A percentile compares a stretch with the other conserved stretches of the same genome.
Conservation (phyloP, 2,329 filamentous ascomycete species). For the Cordyceps pruinosa region DNA sequence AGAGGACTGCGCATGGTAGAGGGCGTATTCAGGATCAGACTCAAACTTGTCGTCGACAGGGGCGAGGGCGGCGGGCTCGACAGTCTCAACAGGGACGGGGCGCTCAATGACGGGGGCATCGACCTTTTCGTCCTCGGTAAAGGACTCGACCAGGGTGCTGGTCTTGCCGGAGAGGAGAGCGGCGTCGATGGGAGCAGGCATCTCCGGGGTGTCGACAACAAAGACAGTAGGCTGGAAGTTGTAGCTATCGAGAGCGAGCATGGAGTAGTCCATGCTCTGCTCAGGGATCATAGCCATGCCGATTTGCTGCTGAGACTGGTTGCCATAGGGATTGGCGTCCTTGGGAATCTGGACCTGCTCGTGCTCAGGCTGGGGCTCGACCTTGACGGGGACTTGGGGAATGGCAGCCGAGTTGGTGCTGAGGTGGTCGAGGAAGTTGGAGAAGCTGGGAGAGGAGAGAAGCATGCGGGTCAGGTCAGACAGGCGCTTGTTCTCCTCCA, state of each 20-base stretch:
- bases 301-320: constrained; percentile 57
- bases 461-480: constrained; percentile 75
- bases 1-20: constrained; percentile 44
- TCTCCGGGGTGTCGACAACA: constrained; percentile 64
- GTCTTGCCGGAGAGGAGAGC: constrained; percentile 65
- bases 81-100: constrained; percentile 30
- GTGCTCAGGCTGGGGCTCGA: constrained; percentile 34
- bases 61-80: constrained; percentile 22
- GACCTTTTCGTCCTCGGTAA: constrained; percentile 46
- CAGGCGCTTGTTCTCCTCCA: constrained; percentile 78
- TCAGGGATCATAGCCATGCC: constrained; percentile 81
- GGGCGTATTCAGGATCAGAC: constrained; percentile 53
- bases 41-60: constrained; percentile 51
- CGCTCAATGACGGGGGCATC: constrained; percentile 48
- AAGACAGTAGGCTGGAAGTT: constrained; percentile 66
- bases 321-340: constrained; percentile 56
- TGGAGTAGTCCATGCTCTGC: constrained; percentile 65
- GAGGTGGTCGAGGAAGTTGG: constrained; percentile 67
- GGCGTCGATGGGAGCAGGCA: constrained; percentile 53
- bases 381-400: constrained; percentile 33
- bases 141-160: constrained; percentile 45
- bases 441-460: constrained; percentile 74
- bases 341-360: constrained; percentile 52
- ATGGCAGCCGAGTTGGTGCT: constrained; percentile 49
- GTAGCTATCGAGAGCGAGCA: constrained; percentile 57